phyloP scores from a whole-genome alignment of 73 alveolate genomes.

The Paramecium pentaurelia region DNA sequence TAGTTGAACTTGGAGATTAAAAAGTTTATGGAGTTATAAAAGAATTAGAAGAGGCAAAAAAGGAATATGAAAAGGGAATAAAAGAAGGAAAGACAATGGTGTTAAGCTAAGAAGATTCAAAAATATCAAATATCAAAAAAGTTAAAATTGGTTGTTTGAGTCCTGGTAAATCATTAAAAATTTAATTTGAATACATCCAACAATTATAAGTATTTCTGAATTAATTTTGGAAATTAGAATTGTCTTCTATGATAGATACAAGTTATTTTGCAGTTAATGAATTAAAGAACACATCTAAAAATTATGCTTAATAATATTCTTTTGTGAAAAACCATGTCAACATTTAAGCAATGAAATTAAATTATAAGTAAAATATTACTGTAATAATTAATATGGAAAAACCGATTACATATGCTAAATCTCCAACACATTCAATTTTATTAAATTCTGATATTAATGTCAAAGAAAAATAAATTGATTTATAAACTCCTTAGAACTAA shows the following conservation, averaged over 20 bases:
- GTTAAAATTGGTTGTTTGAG: constrained; percentile 35
- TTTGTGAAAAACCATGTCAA: neutral
- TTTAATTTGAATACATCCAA: neutral
- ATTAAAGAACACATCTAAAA: neutral
- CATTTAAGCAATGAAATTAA: too few relatives aligned
- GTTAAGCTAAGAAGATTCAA: neutral
- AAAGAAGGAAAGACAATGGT: constrained; percentile 47
- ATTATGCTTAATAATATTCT: neutral
- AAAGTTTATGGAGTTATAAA: constrained; percentile 11
- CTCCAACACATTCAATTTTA: neutral
- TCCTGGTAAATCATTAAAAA: neutral
- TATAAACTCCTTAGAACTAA: neutral
- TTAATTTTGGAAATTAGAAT: constrained; percentile 13
- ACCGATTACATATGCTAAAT: neutral
- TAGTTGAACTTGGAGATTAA: neutral
- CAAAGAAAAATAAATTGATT: neutral
- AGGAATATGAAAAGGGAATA: neutral
- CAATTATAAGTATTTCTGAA: neutral
- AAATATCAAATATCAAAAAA: neutral
- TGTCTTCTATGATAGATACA: neutral
- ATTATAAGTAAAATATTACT: neutral
- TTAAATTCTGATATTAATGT: constrained; percentile 15
- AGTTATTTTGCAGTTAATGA: constrained; percentile 56
- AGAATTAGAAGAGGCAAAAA: constrained; percentile 26
- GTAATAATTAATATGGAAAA: neutral